A percentile compares a stretch with the other conserved stretches of the same genome.
Conservation (phyloP, 1,284 basidiomycete species). For the Retiboletus flavoniger region DNA sequence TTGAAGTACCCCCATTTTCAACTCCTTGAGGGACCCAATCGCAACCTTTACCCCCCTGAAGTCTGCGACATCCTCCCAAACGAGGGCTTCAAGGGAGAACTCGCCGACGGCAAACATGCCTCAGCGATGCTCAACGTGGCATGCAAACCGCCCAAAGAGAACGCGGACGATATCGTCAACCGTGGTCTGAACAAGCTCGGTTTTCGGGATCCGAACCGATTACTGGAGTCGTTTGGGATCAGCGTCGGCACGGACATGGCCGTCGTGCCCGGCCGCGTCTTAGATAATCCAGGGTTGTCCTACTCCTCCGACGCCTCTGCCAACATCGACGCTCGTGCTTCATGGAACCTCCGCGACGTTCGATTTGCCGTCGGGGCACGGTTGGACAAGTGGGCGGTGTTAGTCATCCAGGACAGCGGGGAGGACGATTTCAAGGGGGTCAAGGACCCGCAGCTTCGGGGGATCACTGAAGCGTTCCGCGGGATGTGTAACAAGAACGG, state of each 20-base stretch:
- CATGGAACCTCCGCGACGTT: constrained; percentile 66
- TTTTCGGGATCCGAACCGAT: constrained; percentile 46
- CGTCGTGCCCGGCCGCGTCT: constrained; percentile 68
- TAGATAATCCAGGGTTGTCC: constrained; percentile 55
- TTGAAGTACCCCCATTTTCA: constrained; percentile 52
- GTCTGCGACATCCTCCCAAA: constrained; percentile 67
- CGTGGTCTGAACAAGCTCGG: constrained; percentile 62
- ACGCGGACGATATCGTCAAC: constrained; percentile 56
- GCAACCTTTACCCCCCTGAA: constrained; percentile 63
- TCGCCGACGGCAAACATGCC: constrained; percentile 61
- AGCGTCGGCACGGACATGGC: constrained; percentile 64
- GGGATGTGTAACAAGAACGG: constrained; percentile 60
- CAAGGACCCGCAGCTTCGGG: constrained; percentile 48
- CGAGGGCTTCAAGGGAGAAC: constrained; percentile 69
- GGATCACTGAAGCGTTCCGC: constrained; percentile 48
- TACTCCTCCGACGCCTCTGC: constrained; percentile 49
- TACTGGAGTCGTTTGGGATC: constrained; percentile 57
- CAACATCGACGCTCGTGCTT: constrained; percentile 53
- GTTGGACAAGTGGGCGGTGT: constrained; percentile 60
- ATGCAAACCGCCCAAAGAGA: constrained; percentile 65
- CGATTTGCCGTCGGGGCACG: constrained; percentile 56
- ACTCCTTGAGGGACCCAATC: constrained; percentile 62
- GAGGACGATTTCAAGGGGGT: constrained; percentile 38
- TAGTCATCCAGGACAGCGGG: constrained; percentile 60
- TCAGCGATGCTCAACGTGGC: constrained; percentile 66